Evolutionary conservation across 2,329 filamentous ascomycete species (phyloP), one percentile per base, ranked within the genome.

Genomic region (Sclerotinia glacialis): DNA sequence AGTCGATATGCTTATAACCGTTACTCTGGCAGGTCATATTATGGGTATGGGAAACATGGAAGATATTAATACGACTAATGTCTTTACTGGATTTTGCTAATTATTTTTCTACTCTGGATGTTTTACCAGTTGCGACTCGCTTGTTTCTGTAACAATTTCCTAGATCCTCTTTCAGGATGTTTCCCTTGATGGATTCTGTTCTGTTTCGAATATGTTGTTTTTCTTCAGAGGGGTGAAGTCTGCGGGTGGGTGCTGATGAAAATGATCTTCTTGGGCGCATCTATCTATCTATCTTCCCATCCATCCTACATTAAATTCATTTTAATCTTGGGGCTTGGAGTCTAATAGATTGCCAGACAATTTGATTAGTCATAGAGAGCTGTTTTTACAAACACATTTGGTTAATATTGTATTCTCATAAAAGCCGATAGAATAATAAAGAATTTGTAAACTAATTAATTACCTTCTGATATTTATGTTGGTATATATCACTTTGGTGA

Each of bases 81-180:
- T 34, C 26, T 31, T 47, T 9, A 5, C 1, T 34, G 14, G 11
- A 6, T 14, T 7, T 47, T 34, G 1, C 42, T 34, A 23, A 7
- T 0, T 7, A 6, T 31, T 4, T 34, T 44, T 16, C 7, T 37
- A 12, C 6, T 11, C 3, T 3, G 1, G 2, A 16, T 55, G 5
- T n/a, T 34, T 2, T 3, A 2, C 11, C 18, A 34, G 14, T 18
- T 47, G 6, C 5, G 23, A n/a, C n/a, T n/a, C n/a, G n/a, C n/a
- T n/a, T 0, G 1, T 23, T 34, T 23, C 9, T 34, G 56, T 3
- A 34, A n/a, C 2, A 0, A n/a, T 0, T 11, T 16, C n/a, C 2
- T 9, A 0, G 6, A 46, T 16, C 1, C 8, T 47, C 6, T 28
- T 31, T 46, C 2, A 40, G 11, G 37, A 37, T 14, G 2, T 54